Conservation (phyloP, 805 yeast genomes). For the Ogataea ganodermae region DNA sequence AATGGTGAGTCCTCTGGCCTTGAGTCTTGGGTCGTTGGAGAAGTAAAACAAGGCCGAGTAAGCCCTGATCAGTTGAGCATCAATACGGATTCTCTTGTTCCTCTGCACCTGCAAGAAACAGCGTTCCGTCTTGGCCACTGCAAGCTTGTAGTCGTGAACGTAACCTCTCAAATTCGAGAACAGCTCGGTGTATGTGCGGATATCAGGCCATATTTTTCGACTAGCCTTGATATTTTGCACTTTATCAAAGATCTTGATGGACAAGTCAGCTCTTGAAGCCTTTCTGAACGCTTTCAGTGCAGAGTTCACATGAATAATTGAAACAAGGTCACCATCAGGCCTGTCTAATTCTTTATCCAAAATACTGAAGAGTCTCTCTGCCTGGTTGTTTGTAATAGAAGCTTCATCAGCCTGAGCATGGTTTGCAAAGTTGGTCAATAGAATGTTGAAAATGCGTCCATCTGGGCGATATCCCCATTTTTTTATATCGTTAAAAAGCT, state of each 20-base stretch:
- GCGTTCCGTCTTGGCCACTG: conserved; percentile 25
- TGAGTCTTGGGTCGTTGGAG: conserved; percentile 29
- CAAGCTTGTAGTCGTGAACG: conserved; percentile 14
- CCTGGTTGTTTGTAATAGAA: conserved; percentile 36
- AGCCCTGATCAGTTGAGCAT: conserved; percentile 24
- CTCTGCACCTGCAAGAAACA: conserved; percentile 25
- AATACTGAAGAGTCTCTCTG: conserved; percentile 37
- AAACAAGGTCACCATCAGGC: conserved; percentile 27
- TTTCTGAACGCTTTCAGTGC: conserved; percentile 46
- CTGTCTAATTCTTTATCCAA: conserved; percentile 34
- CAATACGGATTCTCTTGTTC: conserved; percentile 19
- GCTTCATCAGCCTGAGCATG: conserved; percentile 16
- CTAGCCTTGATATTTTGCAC: conserved; percentile 19
- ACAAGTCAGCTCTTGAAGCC: conserved; percentile 40
- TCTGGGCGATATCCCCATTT: conserved; percentile 62
- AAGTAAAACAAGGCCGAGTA: conserved; percentile 30
- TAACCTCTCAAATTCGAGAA: conserved; percentile 23
- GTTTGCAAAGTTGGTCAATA: conserved; percentile 48
- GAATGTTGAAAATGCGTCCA: conserved; percentile 47
- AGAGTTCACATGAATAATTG: conserved; percentile 47
- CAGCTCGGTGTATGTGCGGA: conserved; percentile 37
- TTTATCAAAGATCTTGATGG: conserved; percentile 41
- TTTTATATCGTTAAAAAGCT: conserved; percentile 53
- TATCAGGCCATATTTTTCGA: conserved; percentile 33
- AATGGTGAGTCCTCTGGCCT: conserved; percentile 28